These are phyloP conservation scores for Pythium brassicae DNA, from an alignment of 352 stramenopile genomes.

Conservation along the genomic window DNA sequence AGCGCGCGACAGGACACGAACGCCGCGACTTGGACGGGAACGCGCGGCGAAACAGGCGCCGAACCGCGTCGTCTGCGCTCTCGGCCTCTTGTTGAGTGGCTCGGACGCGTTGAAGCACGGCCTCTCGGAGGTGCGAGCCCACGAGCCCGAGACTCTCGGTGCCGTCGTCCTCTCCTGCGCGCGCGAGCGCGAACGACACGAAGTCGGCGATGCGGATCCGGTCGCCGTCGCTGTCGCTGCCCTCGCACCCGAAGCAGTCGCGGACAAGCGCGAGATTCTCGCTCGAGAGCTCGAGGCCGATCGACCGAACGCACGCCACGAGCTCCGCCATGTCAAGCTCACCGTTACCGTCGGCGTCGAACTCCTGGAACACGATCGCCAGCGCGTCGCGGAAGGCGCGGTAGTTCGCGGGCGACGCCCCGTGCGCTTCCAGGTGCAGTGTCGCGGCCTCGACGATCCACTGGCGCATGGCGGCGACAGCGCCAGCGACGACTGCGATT, in stretches of 20 bases:
- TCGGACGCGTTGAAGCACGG: conserved; percentile 35
- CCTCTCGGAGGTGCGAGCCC: conserved; percentile 37
- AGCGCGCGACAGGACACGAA: conserved; percentile 24
- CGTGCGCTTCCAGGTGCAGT: conserved; percentile 19
- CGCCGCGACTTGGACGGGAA: conserved; percentile 24
- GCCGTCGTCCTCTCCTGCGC: conserved; percentile 12
- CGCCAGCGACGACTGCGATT: conserved; percentile 16
- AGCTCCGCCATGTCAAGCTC: conserved; percentile 53
- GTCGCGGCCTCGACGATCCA: conserved; percentile 38
- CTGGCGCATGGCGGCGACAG: conserved; percentile 29
- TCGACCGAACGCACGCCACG: conserved; percentile 37
- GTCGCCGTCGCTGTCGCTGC: conserved; percentile 20
- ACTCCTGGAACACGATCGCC: conserved; percentile 40
- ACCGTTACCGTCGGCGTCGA: conserved; percentile 51
- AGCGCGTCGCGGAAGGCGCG: conserved; percentile 51
- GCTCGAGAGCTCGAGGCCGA: conserved; percentile 36
- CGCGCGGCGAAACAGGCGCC: conserved; percentile 41
- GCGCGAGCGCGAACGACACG: conserved; percentile 64
- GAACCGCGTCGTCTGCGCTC: conserved; percentile 49
- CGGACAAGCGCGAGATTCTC: conserved; percentile 42
- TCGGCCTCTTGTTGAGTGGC: conserved; percentile 26
- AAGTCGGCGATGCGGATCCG: conserved; percentile 58
- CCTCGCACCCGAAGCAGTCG: conserved; percentile 44
- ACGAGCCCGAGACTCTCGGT: conserved; percentile 36
- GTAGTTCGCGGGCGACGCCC: conserved; percentile 32